Evolutionary conservation across 1,139 yeast genomes (phyloP).

Genomic region (Taphrina pruni): DNA sequence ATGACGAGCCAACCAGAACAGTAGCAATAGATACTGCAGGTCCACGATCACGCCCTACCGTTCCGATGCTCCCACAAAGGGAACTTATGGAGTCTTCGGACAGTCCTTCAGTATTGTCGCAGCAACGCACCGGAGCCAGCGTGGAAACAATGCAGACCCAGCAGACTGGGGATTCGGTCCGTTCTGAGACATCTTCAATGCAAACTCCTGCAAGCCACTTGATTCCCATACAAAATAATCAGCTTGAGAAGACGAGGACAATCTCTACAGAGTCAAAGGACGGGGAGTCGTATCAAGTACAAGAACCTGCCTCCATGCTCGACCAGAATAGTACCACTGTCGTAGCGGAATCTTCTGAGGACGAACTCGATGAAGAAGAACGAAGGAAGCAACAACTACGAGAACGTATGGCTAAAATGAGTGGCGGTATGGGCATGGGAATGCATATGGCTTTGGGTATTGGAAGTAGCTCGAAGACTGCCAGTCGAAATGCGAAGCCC

Average conservation of each 20-base stretch:
- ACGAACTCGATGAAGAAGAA: conserved; percentile 74
- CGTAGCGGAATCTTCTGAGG: conserved; percentile 49
- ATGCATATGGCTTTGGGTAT: conserved; percentile 57
- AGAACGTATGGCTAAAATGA: conserved; percentile 93
- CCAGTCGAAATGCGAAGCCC: conserved; percentile 47
- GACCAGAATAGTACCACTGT: neutral
- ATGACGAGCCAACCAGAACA: neutral
- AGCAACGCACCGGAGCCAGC: neutral
- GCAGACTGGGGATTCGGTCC: conserved; percentile 6
- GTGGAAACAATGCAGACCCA: conserved; percentile 4
- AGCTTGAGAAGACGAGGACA: neutral
- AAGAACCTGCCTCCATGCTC: neutral
- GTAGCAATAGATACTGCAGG: neutral
- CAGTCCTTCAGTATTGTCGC: neutral
- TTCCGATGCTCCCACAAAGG: neutral
- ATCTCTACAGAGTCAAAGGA: neutral
- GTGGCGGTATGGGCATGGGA: conserved; percentile 85
- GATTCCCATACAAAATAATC: neutral
- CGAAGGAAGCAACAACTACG: conserved; percentile 77
- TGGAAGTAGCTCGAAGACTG: conserved; percentile 15
- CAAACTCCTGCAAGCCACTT: neutral
- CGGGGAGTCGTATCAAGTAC: neutral
- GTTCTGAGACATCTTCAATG: neutral
- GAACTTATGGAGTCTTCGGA: neutral
- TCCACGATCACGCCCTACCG: neutral